phyloP scores from a whole-genome alignment of 2,329 filamentous ascomycete genomes.

The Biscogniauxia mediterranea region DNA sequence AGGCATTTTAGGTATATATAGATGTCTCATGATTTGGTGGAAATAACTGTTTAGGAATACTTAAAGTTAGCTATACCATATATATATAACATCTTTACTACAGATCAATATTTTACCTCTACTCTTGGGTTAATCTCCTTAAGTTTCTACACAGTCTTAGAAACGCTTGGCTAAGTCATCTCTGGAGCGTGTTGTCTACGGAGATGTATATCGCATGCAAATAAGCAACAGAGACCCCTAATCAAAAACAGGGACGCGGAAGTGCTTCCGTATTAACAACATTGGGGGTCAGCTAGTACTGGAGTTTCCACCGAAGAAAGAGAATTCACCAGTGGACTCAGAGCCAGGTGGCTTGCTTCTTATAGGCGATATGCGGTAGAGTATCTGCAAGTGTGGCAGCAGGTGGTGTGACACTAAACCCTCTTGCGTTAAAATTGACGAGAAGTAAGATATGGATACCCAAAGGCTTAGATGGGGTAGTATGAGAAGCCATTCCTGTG shows the following conservation, averaged over 20 bases:
- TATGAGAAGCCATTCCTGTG: slow-evolving; percentile 5
- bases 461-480: slow-evolving; percentile 1
- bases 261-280: neutral
- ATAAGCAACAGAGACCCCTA: too few species aligned
- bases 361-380: neutral
- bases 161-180: too few species aligned
- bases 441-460: slow-evolving; percentile 19
- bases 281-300: neutral
- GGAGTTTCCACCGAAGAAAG: too few species aligned
- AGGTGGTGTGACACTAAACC: slow-evolving; percentile 33
- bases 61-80: too few species aligned
- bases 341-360: neutral
- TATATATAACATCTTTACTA: neutral
- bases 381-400: slow-evolving; percentile 6
- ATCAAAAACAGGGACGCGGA: neutral
- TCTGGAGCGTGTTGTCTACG: too few species aligned
- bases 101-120: neutral
- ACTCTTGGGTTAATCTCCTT: neutral
- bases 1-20: too few species aligned
- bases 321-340: too few species aligned
- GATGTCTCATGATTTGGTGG: too few species aligned
- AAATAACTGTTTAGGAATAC: too few species aligned
- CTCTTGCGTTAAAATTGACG: slow-evolving; percentile 41
- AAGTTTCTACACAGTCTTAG: too few species aligned
- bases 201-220: too few species aligned